These are phyloP conservation scores for Ophiostoma montium DNA, from an alignment of 2,329 filamentous ascomycete species.

Conservation along the genomic window DNA sequence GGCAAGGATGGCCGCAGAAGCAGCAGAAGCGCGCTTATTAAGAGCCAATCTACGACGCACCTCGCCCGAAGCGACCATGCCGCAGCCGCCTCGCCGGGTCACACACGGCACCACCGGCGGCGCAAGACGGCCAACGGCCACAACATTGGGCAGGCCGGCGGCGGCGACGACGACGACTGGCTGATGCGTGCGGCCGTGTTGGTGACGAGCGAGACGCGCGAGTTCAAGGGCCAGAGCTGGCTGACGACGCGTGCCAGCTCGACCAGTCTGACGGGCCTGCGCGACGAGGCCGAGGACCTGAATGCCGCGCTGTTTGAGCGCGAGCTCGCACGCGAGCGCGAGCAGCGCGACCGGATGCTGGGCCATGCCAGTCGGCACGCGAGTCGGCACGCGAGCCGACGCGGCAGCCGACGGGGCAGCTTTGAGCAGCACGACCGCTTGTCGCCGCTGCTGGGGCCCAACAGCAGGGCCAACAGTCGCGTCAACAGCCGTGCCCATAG, in stretches of 20 bases:
- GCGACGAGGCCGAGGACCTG: conserved; percentile 35
- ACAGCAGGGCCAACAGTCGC: conserved; percentile 24
- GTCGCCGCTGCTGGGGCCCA: conserved; percentile 20
- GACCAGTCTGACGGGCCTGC: conserved; percentile 41
- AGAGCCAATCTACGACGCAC: conserved; percentile 51
- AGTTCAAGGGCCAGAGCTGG: conserved; percentile 57
- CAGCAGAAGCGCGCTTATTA: conserved; percentile 25
- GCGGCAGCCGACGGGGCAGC: conserved; percentile 25
- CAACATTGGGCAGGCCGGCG: not conserved
- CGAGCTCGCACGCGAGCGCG: conserved; percentile 36
- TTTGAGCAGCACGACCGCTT: conserved; percentile 19
- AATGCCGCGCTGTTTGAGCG: conserved; percentile 28
- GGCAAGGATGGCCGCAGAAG: not conserved
- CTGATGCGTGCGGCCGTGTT: conserved; percentile 47
- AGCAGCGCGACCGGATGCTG: conserved; percentile 24
- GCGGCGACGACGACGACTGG: conserved; percentile 37
- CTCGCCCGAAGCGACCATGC: conserved; percentile 20
- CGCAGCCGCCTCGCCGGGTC: not conserved
- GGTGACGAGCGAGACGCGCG: conserved; percentile 46
- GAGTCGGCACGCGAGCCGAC: conserved; percentile 24
- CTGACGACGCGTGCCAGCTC: conserved; percentile 51
- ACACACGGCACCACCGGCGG: conserved; percentile 9
- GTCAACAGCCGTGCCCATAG: conserved; percentile 30
- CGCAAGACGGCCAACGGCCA: conserved; percentile 15
- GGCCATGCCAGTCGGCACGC: conserved; percentile 33